These are phyloP conservation scores for Fragaria iinumae DNA, from an alignment of 306 rosid genomes.

Conservation along the genomic window DNA sequence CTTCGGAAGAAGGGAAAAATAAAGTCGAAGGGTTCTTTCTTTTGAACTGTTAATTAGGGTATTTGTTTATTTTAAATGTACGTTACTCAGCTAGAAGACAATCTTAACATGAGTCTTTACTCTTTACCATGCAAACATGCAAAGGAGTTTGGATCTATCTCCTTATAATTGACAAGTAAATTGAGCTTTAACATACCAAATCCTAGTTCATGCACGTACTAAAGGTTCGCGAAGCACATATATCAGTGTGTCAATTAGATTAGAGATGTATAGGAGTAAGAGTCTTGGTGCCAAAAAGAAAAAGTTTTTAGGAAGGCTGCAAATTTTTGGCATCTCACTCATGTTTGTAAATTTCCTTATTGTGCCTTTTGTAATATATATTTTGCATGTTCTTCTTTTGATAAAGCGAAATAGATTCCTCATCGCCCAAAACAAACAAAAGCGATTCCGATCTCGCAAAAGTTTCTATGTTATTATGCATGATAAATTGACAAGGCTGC, in stretches of 20 bases:
- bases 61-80: neutral
- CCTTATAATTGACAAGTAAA: neutral
- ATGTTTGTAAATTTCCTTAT: neutral
- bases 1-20: neutral
- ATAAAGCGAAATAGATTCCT: neutral
- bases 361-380: neutral
- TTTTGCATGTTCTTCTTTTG: neutral
- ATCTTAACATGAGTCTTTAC: neutral
- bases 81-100: neutral
- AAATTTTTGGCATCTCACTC: neutral
- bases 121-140: neutral
- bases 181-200: neutral
- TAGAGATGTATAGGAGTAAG: neutral
- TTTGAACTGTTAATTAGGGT: neutral
- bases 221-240: neutral
- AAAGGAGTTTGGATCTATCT: neutral
- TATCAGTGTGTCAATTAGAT: neutral
- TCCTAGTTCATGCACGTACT: neutral
- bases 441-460: slow-evolving; percentile 3
- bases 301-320: neutral
- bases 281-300: neutral
- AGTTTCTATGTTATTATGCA: neutral
- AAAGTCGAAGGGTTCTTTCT: neutral
- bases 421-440: neutral
- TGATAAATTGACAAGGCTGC: neutral